Evolutionary conservation across 192 early-diverging fungal species (phyloP), one percentile per base, ranked within the genome.

Genomic region (Coemansia sp.): DNA sequence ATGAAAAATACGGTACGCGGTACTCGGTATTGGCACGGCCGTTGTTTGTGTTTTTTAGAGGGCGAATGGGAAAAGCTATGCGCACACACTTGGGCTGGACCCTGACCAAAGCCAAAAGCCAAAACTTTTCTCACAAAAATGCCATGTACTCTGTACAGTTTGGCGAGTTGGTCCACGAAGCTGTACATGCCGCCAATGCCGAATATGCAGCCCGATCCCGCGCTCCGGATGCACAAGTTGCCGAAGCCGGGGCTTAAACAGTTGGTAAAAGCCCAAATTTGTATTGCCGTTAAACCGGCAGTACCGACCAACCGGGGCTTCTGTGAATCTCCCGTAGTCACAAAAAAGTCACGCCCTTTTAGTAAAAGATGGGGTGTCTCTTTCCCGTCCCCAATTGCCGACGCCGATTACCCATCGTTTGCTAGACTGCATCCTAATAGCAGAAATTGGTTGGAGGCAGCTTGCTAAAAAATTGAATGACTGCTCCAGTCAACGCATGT

Each of bases 11-110:
- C 19, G 68, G 60, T 0, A 49, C 68, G n/a, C 67, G 72, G n/a
- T 73, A 74, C 60, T 74, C 75, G 11, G 56, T 74, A 11, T 59
- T 82, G 2, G 68, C 52, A 3, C 75, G 75, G 10, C 71, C 80
- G 42, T 60, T 82, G 28, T 65, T 49, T 54, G 68, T 65, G 17
- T 49, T 82, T 14, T 82, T 82, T 28, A 7, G 12, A 2, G 80
- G 80, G 11, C 60, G 66, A 49, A 70, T 59, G 59, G 75, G 66
- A 49, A 53, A 50, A 8, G 60, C 71, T 11, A 55, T 82, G 19
- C 62, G 75, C 10, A 25, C 59, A 1, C 59, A 57, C 25, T 61
- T 82, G 51, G 49, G 50, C n/a, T 55, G 44, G 23, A 38, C 62
- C 14, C 34, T 54, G 9, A 9, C 62, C 1, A 38, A 42, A 4